Conservation (phyloP, 2,329 filamentous ascomycete genomes). For the Tolypocladium ophioglossoides region DNA sequence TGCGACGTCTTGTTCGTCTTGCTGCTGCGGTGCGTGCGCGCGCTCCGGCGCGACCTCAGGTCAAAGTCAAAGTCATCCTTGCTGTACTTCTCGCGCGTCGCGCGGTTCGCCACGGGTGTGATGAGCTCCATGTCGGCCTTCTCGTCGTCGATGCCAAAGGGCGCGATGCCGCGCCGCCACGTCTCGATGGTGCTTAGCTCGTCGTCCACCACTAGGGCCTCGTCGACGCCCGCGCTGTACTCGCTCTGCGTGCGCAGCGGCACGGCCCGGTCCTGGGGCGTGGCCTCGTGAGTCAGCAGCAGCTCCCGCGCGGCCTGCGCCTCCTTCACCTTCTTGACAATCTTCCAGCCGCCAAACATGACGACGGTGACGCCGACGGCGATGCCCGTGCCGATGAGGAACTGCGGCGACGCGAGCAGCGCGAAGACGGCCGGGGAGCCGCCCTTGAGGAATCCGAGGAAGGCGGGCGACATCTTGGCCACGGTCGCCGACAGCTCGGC, state of each 20-base stretch:
- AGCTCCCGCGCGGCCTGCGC: constrained; percentile 17
- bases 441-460: constrained; percentile 64
- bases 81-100: constrained; percentile 23
- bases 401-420: constrained; percentile 81
- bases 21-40: constrained; percentile 18
- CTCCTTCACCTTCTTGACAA: constrained; percentile 72
- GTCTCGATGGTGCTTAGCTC: constrained; percentile 48
- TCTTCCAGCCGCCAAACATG: constrained; percentile 94
- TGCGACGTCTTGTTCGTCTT: constrained; percentile 7
- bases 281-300: constrained; percentile 16
- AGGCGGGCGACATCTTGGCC: constrained; percentile 73
- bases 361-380: constrained; percentile 90
- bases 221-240: constrained; percentile 31
- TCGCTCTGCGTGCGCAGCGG: constrained; percentile 17
- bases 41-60: constrained; percentile 23
- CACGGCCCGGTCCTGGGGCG: constrained; percentile 12
- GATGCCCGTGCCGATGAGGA: constrained; percentile 83
- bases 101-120: constrained; percentile 42
- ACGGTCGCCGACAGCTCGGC: constrained; percentile 81
- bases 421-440: constrained; percentile 79
- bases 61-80: constrained; percentile 27
- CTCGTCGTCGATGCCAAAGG: constrained; percentile 31
- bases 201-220: constrained; percentile 46
- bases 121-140: constrained; percentile 46
- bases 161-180: constrained; percentile 46